phyloP scores from a whole-genome alignment of 331 rosid genomes.

The Quercus lobata region DNA sequence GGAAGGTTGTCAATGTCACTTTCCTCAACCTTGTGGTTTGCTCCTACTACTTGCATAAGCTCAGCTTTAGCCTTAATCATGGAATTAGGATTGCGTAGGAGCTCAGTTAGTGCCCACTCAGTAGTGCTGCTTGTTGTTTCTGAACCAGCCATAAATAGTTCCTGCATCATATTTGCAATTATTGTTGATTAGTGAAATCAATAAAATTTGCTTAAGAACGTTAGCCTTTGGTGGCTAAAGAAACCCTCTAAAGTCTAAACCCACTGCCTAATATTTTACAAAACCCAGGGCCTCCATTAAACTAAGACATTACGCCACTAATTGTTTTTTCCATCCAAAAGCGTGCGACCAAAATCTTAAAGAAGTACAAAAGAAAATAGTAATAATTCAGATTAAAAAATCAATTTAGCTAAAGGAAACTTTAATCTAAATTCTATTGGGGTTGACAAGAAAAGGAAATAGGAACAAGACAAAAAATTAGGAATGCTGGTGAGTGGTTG shows the following conservation, averaged over 20 bases:
- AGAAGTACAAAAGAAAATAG: too few species aligned
- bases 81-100: constrained; percentile 33
- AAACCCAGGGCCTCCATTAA: too few species aligned
- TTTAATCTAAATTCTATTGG: neutral
- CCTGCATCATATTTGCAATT: constrained; percentile 21
- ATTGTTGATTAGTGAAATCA: neutral
- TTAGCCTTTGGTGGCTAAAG: too few species aligned
- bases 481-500: too few species aligned
- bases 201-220: too few species aligned
- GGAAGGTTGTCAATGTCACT: constrained; percentile 60
- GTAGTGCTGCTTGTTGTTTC: constrained; percentile 61
- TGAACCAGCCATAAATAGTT: constrained; percentile 56
- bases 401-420: neutral
- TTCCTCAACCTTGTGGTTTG: constrained; percentile 36
- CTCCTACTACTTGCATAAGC: constrained; percentile 31
- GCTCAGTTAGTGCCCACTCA: constrained; percentile 66
- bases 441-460: neutral
- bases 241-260: too few species aligned
- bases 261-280: too few species aligned
- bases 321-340: neutral
- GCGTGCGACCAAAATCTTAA: too few species aligned
- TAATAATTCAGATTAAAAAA: neutral
- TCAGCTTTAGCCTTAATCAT: constrained; percentile 35
- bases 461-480: too few species aligned
- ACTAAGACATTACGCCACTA: neutral